Base-by-base conservation (phyloP, 208 protist species). In the Kentomonas sorsogonicus region DNA sequence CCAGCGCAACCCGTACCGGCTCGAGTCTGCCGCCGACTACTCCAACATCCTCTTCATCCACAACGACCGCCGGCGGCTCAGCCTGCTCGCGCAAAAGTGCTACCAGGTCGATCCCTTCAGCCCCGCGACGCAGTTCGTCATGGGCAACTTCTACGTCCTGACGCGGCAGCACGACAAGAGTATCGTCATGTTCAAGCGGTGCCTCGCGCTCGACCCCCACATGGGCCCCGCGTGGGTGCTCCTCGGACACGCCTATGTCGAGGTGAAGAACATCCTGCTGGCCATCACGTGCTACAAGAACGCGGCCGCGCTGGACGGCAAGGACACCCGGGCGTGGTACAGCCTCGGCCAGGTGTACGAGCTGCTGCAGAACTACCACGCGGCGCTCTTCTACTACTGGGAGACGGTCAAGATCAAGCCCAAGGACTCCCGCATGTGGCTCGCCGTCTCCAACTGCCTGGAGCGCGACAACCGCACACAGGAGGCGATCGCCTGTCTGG, bases 111-210 rank as follows among this genome's bases (percentile, higher is more conserved):
- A 98, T 55, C 92, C 96, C 38, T 98, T 98, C 69, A 68, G 94
- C 16, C 89, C 96, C 2, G 95, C 99, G 65, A 98, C 91, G 34
- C 98, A 98, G 81, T 98, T 96, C 55, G 88, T 99, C 20, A 84
- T 99, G 53, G 97, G 97, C 22, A 99, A 99, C 80, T 99, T 98
- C 70, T 98, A 98, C 72, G 87, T 86, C 30, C 64, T 98, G n/a
- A 77, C 94, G 54, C 60, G 77, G 6, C 85, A 98, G 41, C 97
- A 99, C 67, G 86, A 98, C 27, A 95, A 97, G 29, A 95, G 96
- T 0, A 87, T 98, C 1, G 9, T 94, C 15, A 97, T 98, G 71
- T 99, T 99, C 60, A 69, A 93, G 53, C 77, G 95, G 30, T 86
- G 93, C 5, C 74, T 95, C 15, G 79, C 79, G 47, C 80, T 98